Base-by-base conservation (phyloP, 768 basidiomycete genomes). In the Paxillus involutus region DNA sequence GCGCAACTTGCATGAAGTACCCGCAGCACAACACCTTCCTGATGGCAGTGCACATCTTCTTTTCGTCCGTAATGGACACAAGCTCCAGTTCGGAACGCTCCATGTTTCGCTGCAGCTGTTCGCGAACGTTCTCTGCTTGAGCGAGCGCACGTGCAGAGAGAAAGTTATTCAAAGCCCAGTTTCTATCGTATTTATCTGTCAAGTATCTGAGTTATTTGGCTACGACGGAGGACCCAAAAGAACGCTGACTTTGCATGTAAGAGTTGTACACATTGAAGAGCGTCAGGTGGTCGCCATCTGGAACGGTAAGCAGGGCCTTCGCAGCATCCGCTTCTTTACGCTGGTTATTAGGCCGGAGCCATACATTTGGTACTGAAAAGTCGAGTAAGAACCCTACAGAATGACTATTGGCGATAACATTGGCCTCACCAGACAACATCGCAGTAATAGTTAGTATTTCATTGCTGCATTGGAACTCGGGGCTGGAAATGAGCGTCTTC, bases 1-100 rank as follows among this genome's bases (percentile, higher is more conserved):
- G 94, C 8, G 95, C 97, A 12, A 93, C 84, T 67, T 98, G 96
- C 96, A 97, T 98, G 75, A 98, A 99, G 80, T 91, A 99, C 1
- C 95, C 97, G 60, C 88, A 89, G 4, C 91, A 88, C 19, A 98
- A 77, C 0, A 88, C 88, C 71, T 86, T 86, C 26, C 93, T 83
- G 52, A 98, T 86, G 60, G 86, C 87, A 50, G 74, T 58, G 69
- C 83, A 88, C 58, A 88, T 81, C 65, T 86, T 89, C 64, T 77
- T 79, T 62, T 89, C 82, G 60, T 94, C 88, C 29, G 67, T 69
- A 2, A 83, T 77, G 8, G 86, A 85, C 26, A 94, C 70, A 19
- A 94, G 67, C 29, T 89, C 88, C 33, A 96, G 75, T 53, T 94
- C 91, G 65, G 81, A 90, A 33, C 86, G 85, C 72, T 97, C 93